Evolutionary conservation across 306 rosid genomes (phyloP).

Genomic region (Gynostemma pentaphyllum): DNA sequence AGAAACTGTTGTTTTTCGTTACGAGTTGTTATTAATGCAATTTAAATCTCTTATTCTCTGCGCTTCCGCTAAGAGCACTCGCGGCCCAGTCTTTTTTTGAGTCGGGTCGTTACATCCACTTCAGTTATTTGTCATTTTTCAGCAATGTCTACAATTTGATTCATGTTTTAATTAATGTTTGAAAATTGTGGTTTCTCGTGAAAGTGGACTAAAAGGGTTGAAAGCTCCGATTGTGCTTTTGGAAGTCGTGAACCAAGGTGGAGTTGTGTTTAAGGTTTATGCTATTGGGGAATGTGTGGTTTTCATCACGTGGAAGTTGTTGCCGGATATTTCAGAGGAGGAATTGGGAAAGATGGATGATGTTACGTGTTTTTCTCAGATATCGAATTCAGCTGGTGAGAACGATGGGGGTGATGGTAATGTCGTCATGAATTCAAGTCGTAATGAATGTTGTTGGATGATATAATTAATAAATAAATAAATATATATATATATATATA

Average conservation of each 20-base stretch:
- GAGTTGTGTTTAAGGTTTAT: constrained; percentile 83
- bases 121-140: too few species aligned
- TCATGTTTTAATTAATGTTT: too few species aligned
- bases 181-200: constrained; percentile 56
- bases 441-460: constrained; percentile 44
- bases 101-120: too few species aligned
- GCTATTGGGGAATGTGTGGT: constrained; percentile 62
- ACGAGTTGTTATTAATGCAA: too few species aligned
- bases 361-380: constrained; percentile 60
- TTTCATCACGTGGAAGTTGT: constrained; percentile 75
- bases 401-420: constrained; percentile 24
- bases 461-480: too few species aligned
- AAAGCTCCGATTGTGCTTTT: constrained; percentile 78
- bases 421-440: constrained; percentile 65
- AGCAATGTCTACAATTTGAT: too few species aligned
- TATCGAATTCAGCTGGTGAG: constrained; percentile 43
- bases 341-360: constrained; percentile 38
- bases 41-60: too few species aligned
- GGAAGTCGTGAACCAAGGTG: constrained; percentile 87
- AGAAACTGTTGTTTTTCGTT: too few species aligned
- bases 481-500: too few species aligned
- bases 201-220: constrained; percentile 39
- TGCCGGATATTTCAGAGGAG: constrained; percentile 72
- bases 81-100: too few species aligned
- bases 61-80: too few species aligned